A percentile compares a stretch with the other conserved stretches of the same genome.
Conservation (phyloP, 768 basidiomycete species). For the Collybia sordida region DNA sequence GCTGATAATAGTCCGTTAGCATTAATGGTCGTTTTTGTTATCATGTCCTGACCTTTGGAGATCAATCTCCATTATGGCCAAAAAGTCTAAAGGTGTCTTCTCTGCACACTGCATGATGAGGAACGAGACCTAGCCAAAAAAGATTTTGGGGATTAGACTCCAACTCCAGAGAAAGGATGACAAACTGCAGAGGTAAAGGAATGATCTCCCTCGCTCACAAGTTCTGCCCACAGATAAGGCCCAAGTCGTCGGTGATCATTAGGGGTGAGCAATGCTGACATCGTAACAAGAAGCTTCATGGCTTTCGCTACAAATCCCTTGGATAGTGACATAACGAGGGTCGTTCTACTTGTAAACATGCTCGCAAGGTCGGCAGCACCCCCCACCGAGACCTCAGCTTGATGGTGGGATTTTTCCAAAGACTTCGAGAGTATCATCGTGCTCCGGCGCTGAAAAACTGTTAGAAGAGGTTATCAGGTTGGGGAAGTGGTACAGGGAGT, state of each 20-base stretch:
- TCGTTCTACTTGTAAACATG: constrained; percentile 33
- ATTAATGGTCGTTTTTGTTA: too few relatives aligned
- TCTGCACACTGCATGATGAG: constrained; percentile 75
- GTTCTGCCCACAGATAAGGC: constrained; percentile 57
- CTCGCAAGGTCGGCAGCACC: constrained; percentile 30
- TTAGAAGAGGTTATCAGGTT: constrained; percentile 12
- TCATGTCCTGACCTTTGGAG: constrained; percentile 46
- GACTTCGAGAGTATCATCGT: constrained; percentile 36
- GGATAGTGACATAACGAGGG: constrained; percentile 41
- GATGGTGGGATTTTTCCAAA: constrained; percentile 17
- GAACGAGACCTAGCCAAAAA: constrained; percentile 50
- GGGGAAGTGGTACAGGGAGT: constrained; percentile 13
- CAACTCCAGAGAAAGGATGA: constrained; percentile 2
- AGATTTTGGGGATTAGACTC: not conserved
- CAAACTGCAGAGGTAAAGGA: constrained; percentile 51
- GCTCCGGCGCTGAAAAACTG: constrained; percentile 35
- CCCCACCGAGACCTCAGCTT: constrained; percentile 8
- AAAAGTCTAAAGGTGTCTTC: constrained; percentile 48
- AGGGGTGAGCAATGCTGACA: constrained; percentile 51
- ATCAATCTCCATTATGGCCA: constrained; percentile 52
- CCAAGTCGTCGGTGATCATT: constrained; percentile 54
- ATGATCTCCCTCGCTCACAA: constrained; percentile 42
- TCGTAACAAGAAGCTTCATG: constrained; percentile 60
- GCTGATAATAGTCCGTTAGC: constrained; percentile 30
- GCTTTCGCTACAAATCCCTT: constrained; percentile 46